Evolutionary conservation across 768 basidiomycete species (phyloP).

Genomic region (Lactifluus piperatus): DNA sequence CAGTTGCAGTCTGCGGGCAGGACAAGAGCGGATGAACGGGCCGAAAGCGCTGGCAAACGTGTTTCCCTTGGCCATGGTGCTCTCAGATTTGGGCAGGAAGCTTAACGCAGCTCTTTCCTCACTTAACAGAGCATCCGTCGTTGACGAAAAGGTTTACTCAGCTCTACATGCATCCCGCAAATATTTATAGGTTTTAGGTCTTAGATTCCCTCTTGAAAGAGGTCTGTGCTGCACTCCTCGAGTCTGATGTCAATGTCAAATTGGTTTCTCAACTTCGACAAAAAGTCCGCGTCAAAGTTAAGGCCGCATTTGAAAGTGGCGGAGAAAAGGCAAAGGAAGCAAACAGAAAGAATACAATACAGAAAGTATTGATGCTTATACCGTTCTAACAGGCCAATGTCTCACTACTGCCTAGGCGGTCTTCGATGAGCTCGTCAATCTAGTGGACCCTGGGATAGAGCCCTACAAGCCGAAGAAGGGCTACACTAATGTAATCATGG

Average conservation of each 20-base stretch:
- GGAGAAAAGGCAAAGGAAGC: constrained; percentile 69
- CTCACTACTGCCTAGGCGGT: constrained; percentile 53
- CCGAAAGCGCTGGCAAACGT: constrained; percentile 13
- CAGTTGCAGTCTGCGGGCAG: background rate
- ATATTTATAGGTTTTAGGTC: constrained; percentile 43
- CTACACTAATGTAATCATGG: constrained; percentile 92
- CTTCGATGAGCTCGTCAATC: constrained; percentile 89
- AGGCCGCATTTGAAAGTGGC: constrained; percentile 61
- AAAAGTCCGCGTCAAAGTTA: constrained; percentile 87
- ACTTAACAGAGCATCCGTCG: constrained; percentile 73
- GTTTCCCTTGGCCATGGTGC: constrained; percentile 57
- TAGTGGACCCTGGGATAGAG: constrained; percentile 93
- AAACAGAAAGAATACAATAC: constrained; percentile 81
- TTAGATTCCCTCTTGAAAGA: constrained; percentile 93
- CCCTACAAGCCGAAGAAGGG: constrained; percentile 97
- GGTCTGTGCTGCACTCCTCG: constrained; percentile 86
- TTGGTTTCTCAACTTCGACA: constrained; percentile 79
- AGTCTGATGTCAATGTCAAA: constrained; percentile 98
- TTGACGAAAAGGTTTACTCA: constrained; percentile 78
- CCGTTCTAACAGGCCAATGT: background rate
- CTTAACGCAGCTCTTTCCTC: constrained; percentile 92
- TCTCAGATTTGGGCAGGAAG: constrained; percentile 88
- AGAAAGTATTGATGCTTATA: constrained; percentile 53
- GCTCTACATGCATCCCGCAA: background rate
- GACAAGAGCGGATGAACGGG: constrained; percentile 2